Conservation (phyloP, 148 eudicot genomes). For the Fagopyrum esculentum region DNA sequence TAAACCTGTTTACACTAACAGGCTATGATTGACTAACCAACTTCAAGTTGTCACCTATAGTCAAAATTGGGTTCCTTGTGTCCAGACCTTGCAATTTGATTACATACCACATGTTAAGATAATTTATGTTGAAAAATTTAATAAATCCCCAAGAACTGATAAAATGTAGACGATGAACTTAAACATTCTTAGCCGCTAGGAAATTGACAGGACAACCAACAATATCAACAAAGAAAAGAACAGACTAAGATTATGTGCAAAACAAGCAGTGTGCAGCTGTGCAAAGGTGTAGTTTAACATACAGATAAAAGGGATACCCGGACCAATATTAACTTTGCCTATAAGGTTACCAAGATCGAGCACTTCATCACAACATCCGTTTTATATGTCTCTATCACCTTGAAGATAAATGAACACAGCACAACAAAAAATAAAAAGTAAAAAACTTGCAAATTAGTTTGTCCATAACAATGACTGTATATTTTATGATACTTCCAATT, state of each 20-base stretch:
- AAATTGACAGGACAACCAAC: not conserved
- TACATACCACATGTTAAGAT: too few species aligned
- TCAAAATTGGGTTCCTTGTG: too few species aligned
- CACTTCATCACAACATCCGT: constrained; percentile 20
- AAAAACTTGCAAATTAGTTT: not conserved
- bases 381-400: constrained; percentile 17
- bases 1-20: too few species aligned
- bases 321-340: constrained; percentile 40
- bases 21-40: constrained; percentile 14
- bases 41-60: too few species aligned
- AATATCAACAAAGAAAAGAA: not conserved
- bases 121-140: too few species aligned
- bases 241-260: not conserved
- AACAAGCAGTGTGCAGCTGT: too few species aligned
- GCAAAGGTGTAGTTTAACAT: constrained; percentile 17
- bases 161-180: not conserved
- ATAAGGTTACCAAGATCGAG: constrained; percentile 50
- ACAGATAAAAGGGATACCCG: constrained; percentile 70
- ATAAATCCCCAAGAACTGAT: too few species aligned
- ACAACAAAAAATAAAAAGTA: not conserved
- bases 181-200: not conserved
- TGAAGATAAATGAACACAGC: constrained; percentile 7
- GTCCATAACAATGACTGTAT: not conserved
- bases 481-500: not conserved
- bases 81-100: too few species aligned